Evolutionary conservation across 2,329 filamentous ascomycete genomes (phyloP).

Genomic region (Aureobasidium sp.): DNA sequence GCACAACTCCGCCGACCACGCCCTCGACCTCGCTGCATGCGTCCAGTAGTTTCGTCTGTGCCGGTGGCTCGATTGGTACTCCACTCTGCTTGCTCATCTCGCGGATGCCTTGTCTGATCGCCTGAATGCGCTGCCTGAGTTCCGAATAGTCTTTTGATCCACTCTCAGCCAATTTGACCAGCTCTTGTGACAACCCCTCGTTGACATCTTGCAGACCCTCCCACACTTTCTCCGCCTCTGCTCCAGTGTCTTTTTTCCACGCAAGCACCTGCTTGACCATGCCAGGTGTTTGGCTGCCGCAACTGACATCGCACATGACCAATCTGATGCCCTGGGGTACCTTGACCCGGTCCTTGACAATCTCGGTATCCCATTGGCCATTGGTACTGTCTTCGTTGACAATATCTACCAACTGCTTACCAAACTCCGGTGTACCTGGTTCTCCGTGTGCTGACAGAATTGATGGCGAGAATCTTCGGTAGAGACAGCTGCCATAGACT

Average conservation of each 20-base stretch:
- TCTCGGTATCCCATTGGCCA: slow-evolving; percentile 69
- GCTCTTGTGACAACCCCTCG: slow-evolving; percentile 58
- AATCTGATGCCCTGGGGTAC: slow-evolving; percentile 69
- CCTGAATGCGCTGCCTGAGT: slow-evolving; percentile 46
- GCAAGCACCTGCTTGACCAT: slow-evolving; percentile 91
- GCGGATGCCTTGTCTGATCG: slow-evolving; percentile 57
- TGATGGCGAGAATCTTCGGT: slow-evolving; percentile 82
- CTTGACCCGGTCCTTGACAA: slow-evolving; percentile 60
- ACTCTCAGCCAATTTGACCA: slow-evolving; percentile 48
- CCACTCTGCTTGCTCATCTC: slow-evolving; percentile 66
- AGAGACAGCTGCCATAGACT: slow-evolving; percentile 84
- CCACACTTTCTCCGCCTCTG: slow-evolving; percentile 66
- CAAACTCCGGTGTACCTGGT: slow-evolving; percentile 60
- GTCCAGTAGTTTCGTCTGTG: slow-evolving; percentile 80
- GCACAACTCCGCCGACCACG: slow-evolving; percentile 85
- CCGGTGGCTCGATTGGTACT: slow-evolving; percentile 81
- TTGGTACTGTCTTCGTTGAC: slow-evolving; percentile 53
- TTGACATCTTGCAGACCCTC: slow-evolving; percentile 66
- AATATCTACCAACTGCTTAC: slow-evolving; percentile 53
- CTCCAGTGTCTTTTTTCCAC: slow-evolving; percentile 63
- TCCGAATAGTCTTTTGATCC: slow-evolving; percentile 46
- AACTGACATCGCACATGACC: slow-evolving; percentile 93
- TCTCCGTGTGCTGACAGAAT: slow-evolving; percentile 63
- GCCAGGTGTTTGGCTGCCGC: slow-evolving; percentile 82
- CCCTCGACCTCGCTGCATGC: slow-evolving; percentile 64